phyloP scores from a whole-genome alignment of 2,329 filamentous ascomycete genomes.

The Penicillium brasilianum region DNA sequence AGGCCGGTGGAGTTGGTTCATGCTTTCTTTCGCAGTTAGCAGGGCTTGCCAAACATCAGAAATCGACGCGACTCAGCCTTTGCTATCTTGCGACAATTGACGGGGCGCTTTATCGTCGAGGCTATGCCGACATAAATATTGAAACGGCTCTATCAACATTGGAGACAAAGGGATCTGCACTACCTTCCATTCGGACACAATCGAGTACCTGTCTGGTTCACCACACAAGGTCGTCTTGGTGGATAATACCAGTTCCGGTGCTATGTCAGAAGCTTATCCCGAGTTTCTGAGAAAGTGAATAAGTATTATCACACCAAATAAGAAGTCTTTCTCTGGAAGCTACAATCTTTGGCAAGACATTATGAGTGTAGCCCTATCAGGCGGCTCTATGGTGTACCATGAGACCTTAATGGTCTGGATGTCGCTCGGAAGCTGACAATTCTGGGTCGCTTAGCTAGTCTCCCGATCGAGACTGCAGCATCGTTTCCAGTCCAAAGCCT shows the following conservation, averaged over 20 bases:
- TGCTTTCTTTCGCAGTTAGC: not conserved
- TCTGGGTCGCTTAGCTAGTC: not conserved
- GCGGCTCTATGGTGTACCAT: not conserved
- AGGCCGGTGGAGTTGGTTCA: not conserved
- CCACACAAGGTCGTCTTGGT: not conserved
- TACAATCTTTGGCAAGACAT: not conserved
- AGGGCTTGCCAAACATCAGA: not conserved
- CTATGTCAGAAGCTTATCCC: not conserved
- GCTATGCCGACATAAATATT: not conserved
- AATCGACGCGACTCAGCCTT: not conserved
- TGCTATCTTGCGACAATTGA: not conserved
- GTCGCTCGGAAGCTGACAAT: not conserved
- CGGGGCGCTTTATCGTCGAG: not conserved
- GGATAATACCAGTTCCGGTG: not conserved
- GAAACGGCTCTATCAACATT: not conserved
- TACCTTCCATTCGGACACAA: not conserved
- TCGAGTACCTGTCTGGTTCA: not conserved
- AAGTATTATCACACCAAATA: not conserved
- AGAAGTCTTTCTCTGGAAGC: not conserved
- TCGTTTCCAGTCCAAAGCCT: not conserved
- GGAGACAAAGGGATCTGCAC: not conserved
- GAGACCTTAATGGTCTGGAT: not conserved
- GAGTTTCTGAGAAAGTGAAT: not conserved
- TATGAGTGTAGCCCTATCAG: not conserved
- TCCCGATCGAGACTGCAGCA: not conserved